These are phyloP conservation scores for Yamadazyma membranifaciens DNA, from an alignment of 1,139 yeast species.

Conservation along the genomic window DNA sequence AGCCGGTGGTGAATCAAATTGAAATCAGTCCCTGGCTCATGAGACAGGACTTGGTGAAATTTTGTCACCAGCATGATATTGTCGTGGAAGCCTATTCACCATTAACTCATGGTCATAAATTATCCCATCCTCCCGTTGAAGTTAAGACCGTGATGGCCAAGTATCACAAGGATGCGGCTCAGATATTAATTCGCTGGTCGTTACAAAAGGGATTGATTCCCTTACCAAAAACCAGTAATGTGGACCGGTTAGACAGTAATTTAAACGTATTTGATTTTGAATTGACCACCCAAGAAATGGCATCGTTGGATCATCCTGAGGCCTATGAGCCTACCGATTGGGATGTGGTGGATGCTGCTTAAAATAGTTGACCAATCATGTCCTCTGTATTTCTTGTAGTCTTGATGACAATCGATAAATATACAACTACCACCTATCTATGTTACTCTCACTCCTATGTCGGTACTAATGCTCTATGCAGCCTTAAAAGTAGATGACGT, in stretches of 20 bases:
- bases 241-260: conserved; percentile 28
- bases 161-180: conserved; percentile 28
- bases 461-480: too few relatives aligned
- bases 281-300: conserved; percentile 45
- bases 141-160: conserved; percentile 20
- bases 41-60: conserved; percentile 61
- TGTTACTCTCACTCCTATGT: too few relatives aligned
- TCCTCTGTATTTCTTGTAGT: too few relatives aligned
- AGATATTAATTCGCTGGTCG: conserved; percentile 38
- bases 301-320: conserved; percentile 29
- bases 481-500: too few relatives aligned
- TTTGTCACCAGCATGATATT: conserved; percentile 38
- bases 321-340: conserved; percentile 70
- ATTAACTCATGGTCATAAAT: conserved; percentile 35
- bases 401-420: too few relatives aligned
- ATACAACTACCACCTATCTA: too few relatives aligned
- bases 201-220: conserved; percentile 42
- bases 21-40: conserved; percentile 79
- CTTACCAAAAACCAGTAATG: conserved; percentile 35
- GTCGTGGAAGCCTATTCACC: conserved; percentile 42
- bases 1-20: conserved; percentile 63
- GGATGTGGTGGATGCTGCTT: conserved; percentile 63
- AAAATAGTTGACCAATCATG: conserved; percentile 3
- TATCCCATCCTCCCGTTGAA: conserved; percentile 23
- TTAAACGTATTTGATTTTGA: conserved; percentile 49